Evolutionary conservation across 2,329 filamentous ascomycete species (phyloP).

Genomic region (Lecanicillium sp.): DNA sequence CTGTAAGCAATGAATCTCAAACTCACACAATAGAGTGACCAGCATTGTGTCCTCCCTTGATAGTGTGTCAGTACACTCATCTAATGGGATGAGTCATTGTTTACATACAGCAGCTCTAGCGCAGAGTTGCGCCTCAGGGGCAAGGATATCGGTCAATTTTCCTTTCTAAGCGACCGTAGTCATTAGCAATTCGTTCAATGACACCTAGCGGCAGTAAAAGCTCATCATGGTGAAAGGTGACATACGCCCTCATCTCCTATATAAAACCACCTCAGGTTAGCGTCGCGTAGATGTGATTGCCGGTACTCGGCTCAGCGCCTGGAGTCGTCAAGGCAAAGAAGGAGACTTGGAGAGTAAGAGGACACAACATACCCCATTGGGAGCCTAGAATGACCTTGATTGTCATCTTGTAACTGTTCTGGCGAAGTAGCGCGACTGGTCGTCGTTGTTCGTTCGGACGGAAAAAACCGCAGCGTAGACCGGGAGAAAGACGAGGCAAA

Average conservation of each 20-base stretch:
- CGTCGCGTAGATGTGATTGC: too few relatives aligned
- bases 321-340: constrained; percentile 10
- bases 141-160: constrained; percentile 27
- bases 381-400: constrained; percentile 26
- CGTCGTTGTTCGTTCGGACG: too few relatives aligned
- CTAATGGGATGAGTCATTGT: constrained; percentile 11
- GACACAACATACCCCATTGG: constrained; percentile 29
- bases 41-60: constrained; percentile 14
- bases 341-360: too few relatives aligned
- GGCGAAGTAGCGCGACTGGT: too few relatives aligned
- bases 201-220: constrained; percentile 14
- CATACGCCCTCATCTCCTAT: constrained; percentile 5
- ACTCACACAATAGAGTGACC: constrained; percentile 12
- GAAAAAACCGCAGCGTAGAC: too few relatives aligned
- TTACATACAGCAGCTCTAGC: constrained; percentile 24
- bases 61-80: constrained; percentile 12
- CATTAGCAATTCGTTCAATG: not conserved
- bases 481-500: too few relatives aligned
- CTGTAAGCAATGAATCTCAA: constrained; percentile 7
- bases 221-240: not conserved
- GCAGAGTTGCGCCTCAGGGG: constrained; percentile 22
- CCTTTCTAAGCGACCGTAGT: constrained; percentile 20
- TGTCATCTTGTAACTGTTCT: too few relatives aligned
- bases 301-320: too few relatives aligned
- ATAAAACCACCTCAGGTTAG: not conserved